Evolutionary conservation across 352 stramenopile genomes (phyloP), one percentile per base, ranked within the genome.

Genomic region (Globisporangium mamillatum): DNA sequence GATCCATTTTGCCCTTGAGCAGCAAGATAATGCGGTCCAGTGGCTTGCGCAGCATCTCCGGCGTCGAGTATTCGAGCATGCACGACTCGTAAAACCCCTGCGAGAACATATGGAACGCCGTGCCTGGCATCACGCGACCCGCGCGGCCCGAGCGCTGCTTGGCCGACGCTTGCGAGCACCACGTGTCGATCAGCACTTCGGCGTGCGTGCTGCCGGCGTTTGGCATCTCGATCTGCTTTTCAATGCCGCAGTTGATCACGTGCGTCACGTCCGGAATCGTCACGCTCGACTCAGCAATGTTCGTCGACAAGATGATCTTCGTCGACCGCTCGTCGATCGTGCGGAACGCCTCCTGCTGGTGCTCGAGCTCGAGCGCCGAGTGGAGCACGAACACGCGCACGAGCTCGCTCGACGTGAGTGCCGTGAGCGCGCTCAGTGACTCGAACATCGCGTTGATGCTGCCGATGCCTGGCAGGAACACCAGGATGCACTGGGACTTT

Each of bases 271-370:
- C 89, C 5, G 96, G 95, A 25, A 99, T 97, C 3, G 97, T 99
- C 4, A 99, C 88, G 54, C 92, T 98, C 61, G 94, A 98, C 72
- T 99, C 97, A 4, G 96, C 96, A 69, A 99, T 97, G 69, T 99
- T 99, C 0, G 97, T 99, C 16, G 93, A 89, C 66, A 98, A 80
- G 57, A 99, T 95, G n/a, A 99, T 91, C 73, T 98, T 98, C 4
- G 82, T 89, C 8, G 83, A 81, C 52, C 67, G 69, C 18, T 77
- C 66, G 9, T 68, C 63, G 18, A 89, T 74, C 34, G 79, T 67
- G 27, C 78, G 75, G 44, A 94, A 94, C 18, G 86, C 84, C 44
- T 86, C 73, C 61, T 91, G 82, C 58, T 94, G 86, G 62, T 94
- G 73, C 60, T 92, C 86, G 12, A 94, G 68, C 65, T 94, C 86